A percentile compares a stretch with the other conserved stretches of the same genome.
Evolutionary conservation across 2,329 filamentous ascomycete species (phyloP).

Genomic region (Ploettnerulaceae sp.): DNA sequence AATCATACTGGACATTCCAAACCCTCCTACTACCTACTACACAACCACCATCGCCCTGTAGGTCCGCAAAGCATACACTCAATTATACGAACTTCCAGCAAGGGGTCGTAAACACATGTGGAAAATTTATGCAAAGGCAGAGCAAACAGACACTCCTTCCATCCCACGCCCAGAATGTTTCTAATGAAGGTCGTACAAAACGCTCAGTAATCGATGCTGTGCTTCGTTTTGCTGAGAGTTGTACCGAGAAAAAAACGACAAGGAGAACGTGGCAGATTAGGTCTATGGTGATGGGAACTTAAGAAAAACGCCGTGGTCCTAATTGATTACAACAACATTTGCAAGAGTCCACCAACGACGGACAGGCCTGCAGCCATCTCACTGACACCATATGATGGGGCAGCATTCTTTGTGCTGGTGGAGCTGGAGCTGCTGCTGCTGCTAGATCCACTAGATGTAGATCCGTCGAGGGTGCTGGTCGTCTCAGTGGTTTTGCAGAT

Average conservation of each 20-base stretch:
- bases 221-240: slow-evolving; percentile 21
- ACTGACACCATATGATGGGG: slow-evolving; percentile 36
- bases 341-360: slow-evolving; percentile 41
- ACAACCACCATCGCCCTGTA: background rate
- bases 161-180: slow-evolving; percentile 11
- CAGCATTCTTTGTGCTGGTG: slow-evolving; percentile 35
- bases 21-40: background rate
- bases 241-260: slow-evolving; percentile 27
- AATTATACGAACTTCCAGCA: slow-evolving; percentile 5
- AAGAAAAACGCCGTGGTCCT: slow-evolving; percentile 33
- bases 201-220: slow-evolving; percentile 23
- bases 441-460: slow-evolving; percentile 30
- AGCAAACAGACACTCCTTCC: slow-evolving; percentile 3
- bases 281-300: slow-evolving; percentile 33
- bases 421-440: slow-evolving; percentile 15
- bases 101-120: slow-evolving; percentile 9
- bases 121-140: slow-evolving; percentile 18
- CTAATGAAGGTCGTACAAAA: slow-evolving; percentile 23
- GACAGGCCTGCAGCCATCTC: slow-evolving; percentile 38
- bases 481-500: slow-evolving; percentile 36
- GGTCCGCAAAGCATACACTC: slow-evolving; percentile 3
- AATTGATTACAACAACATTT: slow-evolving; percentile 42
- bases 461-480: slow-evolving; percentile 26
- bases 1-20: background rate
- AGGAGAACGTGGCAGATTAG: slow-evolving; percentile 35